A percentile compares a stretch with the other conserved stretches of the same genome.
These are phyloP conservation scores for Trametes meyenii DNA, from an alignment of 768 basidiomycete species.

Conservation along the genomic window DNA sequence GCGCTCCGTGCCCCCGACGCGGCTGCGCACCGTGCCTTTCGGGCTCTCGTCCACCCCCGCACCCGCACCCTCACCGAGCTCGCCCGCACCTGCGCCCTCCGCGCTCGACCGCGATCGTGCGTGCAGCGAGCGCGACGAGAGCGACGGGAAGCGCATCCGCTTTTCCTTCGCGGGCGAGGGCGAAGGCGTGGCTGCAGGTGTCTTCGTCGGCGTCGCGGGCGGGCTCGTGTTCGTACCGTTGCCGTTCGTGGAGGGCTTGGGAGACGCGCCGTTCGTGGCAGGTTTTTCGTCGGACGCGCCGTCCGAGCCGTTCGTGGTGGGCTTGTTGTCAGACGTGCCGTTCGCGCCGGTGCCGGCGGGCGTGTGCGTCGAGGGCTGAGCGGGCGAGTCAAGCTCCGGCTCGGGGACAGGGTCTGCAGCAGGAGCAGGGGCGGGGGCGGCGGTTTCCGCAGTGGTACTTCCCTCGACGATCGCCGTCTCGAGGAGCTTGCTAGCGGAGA, in stretches of 20 bases:
- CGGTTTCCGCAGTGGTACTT: constrained; percentile 12
- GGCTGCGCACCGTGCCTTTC: constrained; percentile 13
- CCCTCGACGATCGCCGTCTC: constrained; percentile 9
- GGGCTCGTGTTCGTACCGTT: background rate
- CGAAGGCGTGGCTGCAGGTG: constrained; percentile 1
- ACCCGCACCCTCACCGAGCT: constrained; percentile 13
- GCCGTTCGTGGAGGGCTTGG: background rate
- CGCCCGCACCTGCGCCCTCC: constrained; percentile 15
- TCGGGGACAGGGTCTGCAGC: too few species aligned
- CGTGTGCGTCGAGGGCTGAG: constrained; percentile 15
- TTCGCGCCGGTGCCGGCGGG: constrained; percentile 2
- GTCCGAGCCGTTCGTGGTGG: constrained; percentile 5
- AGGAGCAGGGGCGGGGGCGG: constrained; percentile 15
- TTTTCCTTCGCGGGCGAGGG: constrained; percentile 26
- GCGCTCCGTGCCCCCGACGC: constrained; percentile 25
- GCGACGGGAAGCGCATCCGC: constrained; percentile 34
- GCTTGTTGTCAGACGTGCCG: constrained; percentile 19
- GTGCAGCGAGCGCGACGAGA: constrained; percentile 25
- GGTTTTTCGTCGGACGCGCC: constrained; percentile 21
- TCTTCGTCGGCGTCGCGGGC: constrained; percentile 9
- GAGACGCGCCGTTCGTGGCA: background rate
- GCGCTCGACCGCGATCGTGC: constrained; percentile 21
- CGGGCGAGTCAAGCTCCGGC: background rate
- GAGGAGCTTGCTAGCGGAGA: constrained; percentile 13
- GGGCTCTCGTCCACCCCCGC: background rate